These are phyloP conservation scores for Dillenia suffruticosa DNA, from an alignment of 164 flowering plant species.

Conservation along the genomic window DNA sequence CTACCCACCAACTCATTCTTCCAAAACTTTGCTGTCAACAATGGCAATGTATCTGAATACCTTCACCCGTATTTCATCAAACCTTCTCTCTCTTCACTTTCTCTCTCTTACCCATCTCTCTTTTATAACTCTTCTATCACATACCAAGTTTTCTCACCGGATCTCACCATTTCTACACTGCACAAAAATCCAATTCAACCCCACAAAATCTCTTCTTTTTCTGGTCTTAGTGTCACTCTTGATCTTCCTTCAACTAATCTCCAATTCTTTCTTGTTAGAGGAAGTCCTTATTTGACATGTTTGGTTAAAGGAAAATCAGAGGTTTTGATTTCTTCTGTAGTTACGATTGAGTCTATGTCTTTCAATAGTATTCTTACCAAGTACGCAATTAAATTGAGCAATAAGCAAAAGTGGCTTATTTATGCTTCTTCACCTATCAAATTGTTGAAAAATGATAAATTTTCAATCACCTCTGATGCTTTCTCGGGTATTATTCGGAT, in stretches of 20 bases:
- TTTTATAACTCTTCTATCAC: constrained; percentile 44
- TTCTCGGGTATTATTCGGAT: constrained; percentile 70
- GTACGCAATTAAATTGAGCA: constrained; percentile 58
- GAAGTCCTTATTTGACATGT: constrained; percentile 76
- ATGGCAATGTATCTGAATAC: constrained; percentile 90
- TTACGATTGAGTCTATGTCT: constrained; percentile 46
- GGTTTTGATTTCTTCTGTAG: constrained; percentile 54
- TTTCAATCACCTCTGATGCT: constrained; percentile 33
- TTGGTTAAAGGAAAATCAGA: constrained; percentile 20
- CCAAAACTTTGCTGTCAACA: constrained; percentile 79
- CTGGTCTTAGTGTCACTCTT: constrained; percentile 74
- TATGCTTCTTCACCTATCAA: constrained; percentile 64
- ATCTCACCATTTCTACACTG: constrained; percentile 55
- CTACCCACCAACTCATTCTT: constrained; percentile 94
- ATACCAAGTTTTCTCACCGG: constrained; percentile 57
- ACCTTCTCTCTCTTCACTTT: constrained; percentile 56
- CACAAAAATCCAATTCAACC: constrained; percentile 5
- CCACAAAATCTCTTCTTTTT: constrained; percentile 53
- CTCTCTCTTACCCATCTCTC: constrained; percentile 72
- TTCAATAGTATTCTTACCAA: constrained; percentile 39
- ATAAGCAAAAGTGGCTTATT: constrained; percentile 77
- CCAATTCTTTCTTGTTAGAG: constrained; percentile 72
- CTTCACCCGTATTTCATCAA: constrained; percentile 87
- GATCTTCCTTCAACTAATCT: constrained; percentile 51
- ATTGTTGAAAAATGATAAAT: constrained; percentile 26